Conservation (phyloP, 148 eudicot species). For the Dianthus caryophyllus region DNA sequence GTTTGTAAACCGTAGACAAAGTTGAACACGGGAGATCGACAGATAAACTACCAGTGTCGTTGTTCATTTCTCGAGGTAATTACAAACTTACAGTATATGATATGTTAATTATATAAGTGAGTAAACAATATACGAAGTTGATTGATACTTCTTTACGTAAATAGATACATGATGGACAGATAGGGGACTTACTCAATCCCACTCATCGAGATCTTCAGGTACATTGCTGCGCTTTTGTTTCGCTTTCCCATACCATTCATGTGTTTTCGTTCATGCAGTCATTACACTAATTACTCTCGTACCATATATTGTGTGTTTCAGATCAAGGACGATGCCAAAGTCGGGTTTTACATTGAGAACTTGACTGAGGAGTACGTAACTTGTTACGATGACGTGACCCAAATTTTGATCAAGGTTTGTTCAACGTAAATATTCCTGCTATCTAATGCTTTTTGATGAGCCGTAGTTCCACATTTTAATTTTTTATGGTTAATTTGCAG, state of each 20-base stretch:
- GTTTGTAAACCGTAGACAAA: slow-evolving; percentile 41
- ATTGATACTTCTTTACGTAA: slow-evolving; percentile 9
- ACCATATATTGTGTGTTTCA: slow-evolving; percentile 29
- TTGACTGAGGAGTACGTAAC: slow-evolving; percentile 91
- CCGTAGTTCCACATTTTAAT: slow-evolving; percentile 8
- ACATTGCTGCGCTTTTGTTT: background rate
- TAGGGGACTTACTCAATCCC: slow-evolving; percentile 91
- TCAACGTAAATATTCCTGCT: background rate
- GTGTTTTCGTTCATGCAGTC: too few species aligned
- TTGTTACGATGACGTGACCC: slow-evolving; percentile 79
- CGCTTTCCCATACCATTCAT: background rate
- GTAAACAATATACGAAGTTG: background rate
- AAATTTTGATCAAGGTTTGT: slow-evolving; percentile 72
- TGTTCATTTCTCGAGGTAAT: slow-evolving; percentile 96
- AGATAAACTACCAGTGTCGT: slow-evolving; percentile 81
- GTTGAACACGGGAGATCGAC: slow-evolving; percentile 51
- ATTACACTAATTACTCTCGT: too few species aligned
- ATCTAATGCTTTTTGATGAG: background rate
- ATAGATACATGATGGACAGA: slow-evolving; percentile 78
- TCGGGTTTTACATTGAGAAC: slow-evolving; percentile 78
- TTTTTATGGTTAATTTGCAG: slow-evolving; percentile 34
- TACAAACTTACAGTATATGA: background rate
- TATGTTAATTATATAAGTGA: background rate
- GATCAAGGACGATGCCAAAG: slow-evolving; percentile 83
- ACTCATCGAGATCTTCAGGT: slow-evolving; percentile 80